Evolutionary conservation across 2,329 filamentous ascomycete genomes (phyloP).

Genomic region (Emergomyces pasteurianus): DNA sequence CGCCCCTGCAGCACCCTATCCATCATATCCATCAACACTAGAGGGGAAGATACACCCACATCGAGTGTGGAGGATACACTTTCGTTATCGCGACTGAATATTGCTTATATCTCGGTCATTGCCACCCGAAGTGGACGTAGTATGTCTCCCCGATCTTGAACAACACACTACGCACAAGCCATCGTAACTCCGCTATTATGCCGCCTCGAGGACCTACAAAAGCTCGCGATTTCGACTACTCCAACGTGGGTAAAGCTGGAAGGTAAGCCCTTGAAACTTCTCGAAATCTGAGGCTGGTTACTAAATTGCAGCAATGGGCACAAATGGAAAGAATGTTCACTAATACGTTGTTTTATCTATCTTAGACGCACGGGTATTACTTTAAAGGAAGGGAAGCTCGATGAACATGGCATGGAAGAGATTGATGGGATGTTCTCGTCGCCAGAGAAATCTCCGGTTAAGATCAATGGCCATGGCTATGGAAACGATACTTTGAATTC

Average conservation of each 20-base stretch:
- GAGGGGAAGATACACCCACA: background rate
- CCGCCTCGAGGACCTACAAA: conserved; percentile 30
- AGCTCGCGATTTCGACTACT: conserved; percentile 36
- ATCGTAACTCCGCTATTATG: conserved; percentile 15
- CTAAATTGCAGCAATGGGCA: background rate
- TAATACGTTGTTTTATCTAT: conserved; percentile 4
- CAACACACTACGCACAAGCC: background rate
- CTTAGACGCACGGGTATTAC: conserved; percentile 79
- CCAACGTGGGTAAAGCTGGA: conserved; percentile 36
- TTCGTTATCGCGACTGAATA: background rate
- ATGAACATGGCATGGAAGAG: conserved; percentile 85
- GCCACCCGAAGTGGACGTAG: conserved; percentile 11
- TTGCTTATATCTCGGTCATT: background rate
- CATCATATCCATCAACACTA: background rate
- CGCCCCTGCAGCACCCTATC: background rate
- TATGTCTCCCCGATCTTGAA: conserved; percentile 7
- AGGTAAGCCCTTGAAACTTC: conserved; percentile 22
- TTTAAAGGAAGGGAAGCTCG: conserved; percentile 67
- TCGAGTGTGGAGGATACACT: background rate
- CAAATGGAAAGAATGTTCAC: conserved; percentile 9
- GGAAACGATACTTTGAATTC: conserved; percentile 38
- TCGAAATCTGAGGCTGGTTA: background rate
- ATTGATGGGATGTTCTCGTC: conserved; percentile 84
- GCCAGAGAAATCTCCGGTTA: conserved; percentile 50
- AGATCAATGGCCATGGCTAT: conserved; percentile 20